phyloP scores from a whole-genome alignment of 345 rosid species.

The Melaleuca quinquenervia region DNA sequence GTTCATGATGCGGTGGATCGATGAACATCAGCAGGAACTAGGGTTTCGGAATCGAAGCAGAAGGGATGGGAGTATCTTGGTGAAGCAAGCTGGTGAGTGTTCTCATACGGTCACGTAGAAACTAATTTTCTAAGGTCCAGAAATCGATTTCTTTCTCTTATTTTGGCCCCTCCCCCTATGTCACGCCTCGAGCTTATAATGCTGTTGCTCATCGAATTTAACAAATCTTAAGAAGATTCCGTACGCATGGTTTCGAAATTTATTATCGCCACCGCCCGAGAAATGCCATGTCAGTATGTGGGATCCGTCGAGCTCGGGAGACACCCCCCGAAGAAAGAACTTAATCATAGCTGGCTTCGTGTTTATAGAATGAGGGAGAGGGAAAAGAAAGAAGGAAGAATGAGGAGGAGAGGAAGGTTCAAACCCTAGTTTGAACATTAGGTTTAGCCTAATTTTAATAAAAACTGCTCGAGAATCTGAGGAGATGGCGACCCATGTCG shows the following conservation, averaged over 20 bases:
- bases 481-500: conserved; percentile 24
- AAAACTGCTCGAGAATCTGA: background rate
- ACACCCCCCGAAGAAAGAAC: background rate
- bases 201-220: background rate
- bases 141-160: background rate
- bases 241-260: background rate
- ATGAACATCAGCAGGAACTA: background rate
- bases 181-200: background rate
- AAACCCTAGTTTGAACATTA: background rate
- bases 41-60: background rate
- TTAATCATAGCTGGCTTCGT: background rate
- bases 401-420: background rate
- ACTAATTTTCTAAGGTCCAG: background rate
- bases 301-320: background rate
- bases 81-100: background rate
- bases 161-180: background rate
- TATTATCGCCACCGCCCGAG: background rate
- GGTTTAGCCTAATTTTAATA: background rate
- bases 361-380: too few species aligned
- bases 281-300: background rate
- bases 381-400: background rate
- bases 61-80: background rate
- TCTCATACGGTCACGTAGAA: background rate
- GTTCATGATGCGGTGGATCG: too few species aligned
- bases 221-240: too few species aligned